These are phyloP conservation scores for Coemansia sp. DNA, from an alignment of 192 early-diverging fungal species.

Conservation along the genomic window DNA sequence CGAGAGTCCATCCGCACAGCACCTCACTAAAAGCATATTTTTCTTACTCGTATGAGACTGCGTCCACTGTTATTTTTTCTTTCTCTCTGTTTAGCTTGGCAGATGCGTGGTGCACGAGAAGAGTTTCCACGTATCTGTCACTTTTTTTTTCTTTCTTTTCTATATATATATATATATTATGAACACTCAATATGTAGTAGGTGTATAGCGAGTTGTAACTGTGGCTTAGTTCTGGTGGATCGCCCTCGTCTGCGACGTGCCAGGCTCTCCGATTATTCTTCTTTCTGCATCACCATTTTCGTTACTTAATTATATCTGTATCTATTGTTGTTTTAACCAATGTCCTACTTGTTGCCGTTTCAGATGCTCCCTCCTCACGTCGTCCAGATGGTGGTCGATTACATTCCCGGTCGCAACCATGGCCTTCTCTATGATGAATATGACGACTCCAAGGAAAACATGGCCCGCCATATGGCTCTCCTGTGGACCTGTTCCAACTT, in stretches of 20 bases:
- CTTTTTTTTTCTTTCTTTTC: background rate
- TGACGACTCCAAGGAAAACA: background rate
- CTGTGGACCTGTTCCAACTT: background rate
- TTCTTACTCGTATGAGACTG: conserved; percentile 12
- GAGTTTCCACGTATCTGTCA: background rate
- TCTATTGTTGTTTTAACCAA: background rate
- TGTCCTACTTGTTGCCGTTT: background rate
- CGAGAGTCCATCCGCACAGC: conserved; percentile 63
- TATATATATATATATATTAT: too few relatives aligned
- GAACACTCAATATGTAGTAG: too few relatives aligned
- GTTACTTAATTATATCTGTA: background rate
- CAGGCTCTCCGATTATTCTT: background rate
- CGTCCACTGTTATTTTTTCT: conserved; percentile 8
- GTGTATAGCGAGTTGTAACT: too few relatives aligned
- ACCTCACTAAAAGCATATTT: conserved; percentile 32
- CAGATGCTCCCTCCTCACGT: background rate
- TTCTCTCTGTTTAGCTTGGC: background rate
- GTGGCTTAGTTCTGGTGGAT: too few relatives aligned
- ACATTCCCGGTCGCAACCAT: background rate
- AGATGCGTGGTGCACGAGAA: background rate
- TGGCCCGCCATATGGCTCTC: background rate
- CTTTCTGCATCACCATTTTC: conserved; percentile 9
- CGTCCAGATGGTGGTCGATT: background rate
- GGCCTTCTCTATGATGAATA: background rate
- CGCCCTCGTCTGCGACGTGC: too few relatives aligned